Conservation (phyloP, 495 filamentous ascomycete species). For the Penicillium parvum region DNA sequence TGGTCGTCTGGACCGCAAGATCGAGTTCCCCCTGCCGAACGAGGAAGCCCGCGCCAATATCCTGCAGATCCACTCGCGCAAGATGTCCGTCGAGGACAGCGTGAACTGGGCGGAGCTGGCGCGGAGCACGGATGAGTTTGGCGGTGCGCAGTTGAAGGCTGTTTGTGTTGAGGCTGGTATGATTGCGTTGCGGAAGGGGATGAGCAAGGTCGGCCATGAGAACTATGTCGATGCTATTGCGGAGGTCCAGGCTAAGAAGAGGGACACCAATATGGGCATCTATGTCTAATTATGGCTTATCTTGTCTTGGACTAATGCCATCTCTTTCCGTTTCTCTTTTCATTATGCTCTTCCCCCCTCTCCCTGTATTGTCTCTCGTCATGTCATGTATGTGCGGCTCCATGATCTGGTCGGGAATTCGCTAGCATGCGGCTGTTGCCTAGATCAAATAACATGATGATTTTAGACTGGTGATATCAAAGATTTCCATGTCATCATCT, state of each 20-base stretch:
- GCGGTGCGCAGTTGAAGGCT: conserved; percentile 94
- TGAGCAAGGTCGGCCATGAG: conserved; percentile 93
- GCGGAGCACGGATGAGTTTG: conserved; percentile 97
- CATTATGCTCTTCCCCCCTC: not conserved
- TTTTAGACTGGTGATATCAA: conserved; percentile 1
- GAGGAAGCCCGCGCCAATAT: conserved; percentile 98
- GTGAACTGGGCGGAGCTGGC: conserved; percentile 98
- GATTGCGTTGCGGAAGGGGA: conserved; percentile 91
- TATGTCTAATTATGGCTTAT: conserved; percentile 35
- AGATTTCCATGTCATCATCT: not conserved
- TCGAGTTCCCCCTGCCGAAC: conserved; percentile 99
- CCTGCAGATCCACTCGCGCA: conserved; percentile 91
- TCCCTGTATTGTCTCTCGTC: conserved; percentile 5
- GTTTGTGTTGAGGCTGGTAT: conserved; percentile 99
- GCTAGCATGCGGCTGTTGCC: conserved; percentile 16
- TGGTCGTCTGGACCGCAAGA: conserved; percentile 95
- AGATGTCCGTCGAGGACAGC: conserved; percentile 92
- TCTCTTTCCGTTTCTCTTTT: conserved; percentile 8
- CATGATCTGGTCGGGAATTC: conserved; percentile 21
- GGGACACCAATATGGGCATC: conserved; percentile 65
- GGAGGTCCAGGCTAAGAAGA: conserved; percentile 98
- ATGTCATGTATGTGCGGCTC: conserved; percentile 30
- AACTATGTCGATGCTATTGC: conserved; percentile 98
- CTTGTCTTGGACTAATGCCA: conserved; percentile 5
- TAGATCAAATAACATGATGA: conserved; percentile 18